A percentile compares a stretch with the other conserved stretches of the same genome.
Evolutionary conservation across 2,329 filamentous ascomycete species (phyloP).

Genomic region (Rhexocercosporidium sp.): DNA sequence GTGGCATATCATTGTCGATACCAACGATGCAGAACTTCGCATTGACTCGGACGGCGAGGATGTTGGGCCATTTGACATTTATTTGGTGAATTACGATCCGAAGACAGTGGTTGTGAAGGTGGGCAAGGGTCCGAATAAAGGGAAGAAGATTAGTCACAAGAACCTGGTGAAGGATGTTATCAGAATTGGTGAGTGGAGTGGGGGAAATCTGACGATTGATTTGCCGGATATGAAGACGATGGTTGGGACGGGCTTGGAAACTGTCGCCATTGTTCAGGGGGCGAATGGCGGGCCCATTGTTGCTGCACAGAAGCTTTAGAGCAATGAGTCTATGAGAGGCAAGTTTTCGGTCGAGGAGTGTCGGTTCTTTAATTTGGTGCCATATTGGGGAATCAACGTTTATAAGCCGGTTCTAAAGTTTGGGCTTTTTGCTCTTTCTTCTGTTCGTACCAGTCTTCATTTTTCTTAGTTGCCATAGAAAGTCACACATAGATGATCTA

Average conservation of each 20-base stretch:
- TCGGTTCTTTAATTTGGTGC: too few species aligned
- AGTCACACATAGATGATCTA: too few species aligned
- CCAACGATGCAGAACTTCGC: background rate
- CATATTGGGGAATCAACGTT: too few species aligned
- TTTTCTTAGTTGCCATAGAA: too few species aligned
- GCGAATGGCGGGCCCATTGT: slow-evolving; percentile 31
- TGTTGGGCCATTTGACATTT: background rate
- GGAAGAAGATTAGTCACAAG: slow-evolving; percentile 41
- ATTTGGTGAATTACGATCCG: slow-evolving; percentile 39
- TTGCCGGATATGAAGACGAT: slow-evolving; percentile 35
- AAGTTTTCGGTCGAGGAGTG: too few species aligned
- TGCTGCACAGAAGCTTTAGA: background rate
- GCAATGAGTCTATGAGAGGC: background rate
- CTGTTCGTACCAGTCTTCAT: too few species aligned
- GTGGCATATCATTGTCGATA: background rate
- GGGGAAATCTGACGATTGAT: slow-evolving; percentile 39
- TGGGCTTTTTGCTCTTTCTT: too few species aligned
- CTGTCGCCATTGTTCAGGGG: slow-evolving; percentile 40
- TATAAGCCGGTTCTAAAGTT: too few species aligned
- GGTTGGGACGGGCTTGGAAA: slow-evolving; percentile 36
- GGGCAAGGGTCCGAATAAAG: slow-evolving; percentile 44
- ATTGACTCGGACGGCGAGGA: background rate
- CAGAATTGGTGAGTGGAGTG: slow-evolving; percentile 45
- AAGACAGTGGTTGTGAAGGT: slow-evolving; percentile 41
- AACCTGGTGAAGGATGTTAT: slow-evolving; percentile 42